phyloP scores from a whole-genome alignment of 495 filamentous ascomycete species.

The Penicillium bialowiezense region DNA sequence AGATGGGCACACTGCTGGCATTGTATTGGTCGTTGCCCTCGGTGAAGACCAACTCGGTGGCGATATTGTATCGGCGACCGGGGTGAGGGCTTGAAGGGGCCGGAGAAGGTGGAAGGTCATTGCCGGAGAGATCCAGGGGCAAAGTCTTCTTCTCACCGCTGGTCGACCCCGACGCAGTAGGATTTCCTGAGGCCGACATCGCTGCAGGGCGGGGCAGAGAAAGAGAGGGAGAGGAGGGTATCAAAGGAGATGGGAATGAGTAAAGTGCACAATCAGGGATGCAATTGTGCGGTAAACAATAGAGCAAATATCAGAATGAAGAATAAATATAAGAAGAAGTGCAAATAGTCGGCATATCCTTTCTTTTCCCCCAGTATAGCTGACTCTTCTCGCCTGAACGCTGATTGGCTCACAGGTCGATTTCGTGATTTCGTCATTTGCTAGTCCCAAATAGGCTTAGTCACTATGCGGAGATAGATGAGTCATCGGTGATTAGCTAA shows the following conservation, averaged over 20 bases:
- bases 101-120: conserved; percentile 89
- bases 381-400: conserved; percentile 16
- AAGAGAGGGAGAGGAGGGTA: not conserved
- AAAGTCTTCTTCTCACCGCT: conserved; percentile 63
- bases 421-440: conserved; percentile 30
- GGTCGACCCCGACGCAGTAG: conserved; percentile 21
- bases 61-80: conserved; percentile 84
- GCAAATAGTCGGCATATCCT: not conserved
- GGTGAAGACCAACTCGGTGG: conserved; percentile 94
- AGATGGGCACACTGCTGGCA: conserved; percentile 91
- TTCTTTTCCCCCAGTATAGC: conserved; percentile 14
- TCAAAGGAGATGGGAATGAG: not conserved
- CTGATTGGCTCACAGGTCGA: conserved; percentile 23
- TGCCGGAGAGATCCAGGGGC: conserved; percentile 77
- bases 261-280: conserved; percentile 2
- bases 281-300: not conserved
- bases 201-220: conserved; percentile 35
- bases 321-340: conserved; percentile 3
- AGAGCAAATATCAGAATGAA: conserved; percentile 3
- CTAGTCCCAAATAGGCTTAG: conserved; percentile 13
- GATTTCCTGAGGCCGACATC: conserved; percentile 47
- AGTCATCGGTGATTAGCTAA: not conserved
- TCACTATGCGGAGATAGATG: conserved; percentile 1
- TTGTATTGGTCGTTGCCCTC: conserved; percentile 95
- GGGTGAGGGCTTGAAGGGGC: conserved; percentile 86